Evolutionary conservation across 495 filamentous ascomycete genomes (phyloP).

Genomic region (Apiosordaria backusii): DNA sequence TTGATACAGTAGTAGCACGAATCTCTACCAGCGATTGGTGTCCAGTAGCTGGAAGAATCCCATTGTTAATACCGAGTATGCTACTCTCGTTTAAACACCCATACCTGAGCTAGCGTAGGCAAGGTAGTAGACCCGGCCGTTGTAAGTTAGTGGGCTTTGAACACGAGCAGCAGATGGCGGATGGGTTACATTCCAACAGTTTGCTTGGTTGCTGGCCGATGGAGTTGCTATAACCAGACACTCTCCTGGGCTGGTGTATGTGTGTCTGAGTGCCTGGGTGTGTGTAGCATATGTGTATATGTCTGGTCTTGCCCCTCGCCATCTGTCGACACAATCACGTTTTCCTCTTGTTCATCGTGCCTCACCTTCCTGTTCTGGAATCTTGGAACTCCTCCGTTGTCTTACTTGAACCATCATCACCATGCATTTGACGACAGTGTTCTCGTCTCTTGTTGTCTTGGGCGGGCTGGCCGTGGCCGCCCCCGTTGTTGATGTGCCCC

Average conservation of each 20-base stretch:
- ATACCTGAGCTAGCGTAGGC: neutral
- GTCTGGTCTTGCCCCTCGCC: slow-evolving; percentile 8
- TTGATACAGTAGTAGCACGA: neutral
- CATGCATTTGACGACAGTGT: slow-evolving; percentile 11
- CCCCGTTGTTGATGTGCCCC: slow-evolving; percentile 1
- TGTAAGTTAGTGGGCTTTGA: neutral
- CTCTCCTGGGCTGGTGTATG: neutral
- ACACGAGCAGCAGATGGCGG: neutral
- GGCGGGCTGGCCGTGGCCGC: slow-evolving; percentile 15
- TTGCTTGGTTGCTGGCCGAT: neutral
- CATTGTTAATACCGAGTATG: neutral
- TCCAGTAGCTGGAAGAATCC: slow-evolving; percentile 6
- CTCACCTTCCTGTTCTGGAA: slow-evolving; percentile 15
- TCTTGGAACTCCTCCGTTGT: neutral
- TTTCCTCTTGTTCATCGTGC: neutral
- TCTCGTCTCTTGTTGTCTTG: slow-evolving; percentile 17
- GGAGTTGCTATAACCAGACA: neutral
- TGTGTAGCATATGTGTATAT: slow-evolving; percentile 9
- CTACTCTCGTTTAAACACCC: neutral
- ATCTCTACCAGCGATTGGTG: neutral
- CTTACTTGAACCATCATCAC: slow-evolving; percentile 4
- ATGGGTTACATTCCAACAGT: neutral
- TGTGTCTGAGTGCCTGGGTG: neutral
- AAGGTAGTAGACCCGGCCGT: neutral
- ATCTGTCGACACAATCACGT: slow-evolving; percentile 1